Conservation (phyloP, 768 basidiomycete genomes). For the Termitomyces titanicus region DNA sequence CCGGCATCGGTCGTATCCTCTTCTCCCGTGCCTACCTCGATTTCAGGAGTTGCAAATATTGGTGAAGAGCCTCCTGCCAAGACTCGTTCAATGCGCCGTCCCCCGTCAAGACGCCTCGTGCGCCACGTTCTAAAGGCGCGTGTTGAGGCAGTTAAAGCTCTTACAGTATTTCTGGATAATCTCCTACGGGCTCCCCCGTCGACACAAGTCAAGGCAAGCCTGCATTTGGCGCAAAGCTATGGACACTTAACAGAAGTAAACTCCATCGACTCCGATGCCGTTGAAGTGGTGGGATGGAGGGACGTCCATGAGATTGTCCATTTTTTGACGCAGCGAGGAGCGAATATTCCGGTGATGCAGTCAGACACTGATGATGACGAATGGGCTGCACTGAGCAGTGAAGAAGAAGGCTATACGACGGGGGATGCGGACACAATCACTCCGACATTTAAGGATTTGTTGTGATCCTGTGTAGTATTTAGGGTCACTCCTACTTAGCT, state of each 20-base stretch:
- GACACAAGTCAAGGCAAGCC: constrained; percentile 41
- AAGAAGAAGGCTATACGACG: constrained; percentile 41
- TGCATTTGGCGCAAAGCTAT: constrained; percentile 44
- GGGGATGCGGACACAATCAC: constrained; percentile 22
- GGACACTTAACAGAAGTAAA: constrained; percentile 43
- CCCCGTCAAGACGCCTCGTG: constrained; percentile 80
- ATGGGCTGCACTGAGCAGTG: constrained; percentile 71
- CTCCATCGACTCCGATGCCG: constrained; percentile 19
- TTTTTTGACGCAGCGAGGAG: constrained; percentile 70
- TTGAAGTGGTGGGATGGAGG: constrained; percentile 50
- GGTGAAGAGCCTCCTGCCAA: constrained; percentile 40
- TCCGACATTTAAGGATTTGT: constrained; percentile 3
- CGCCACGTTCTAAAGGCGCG: constrained; percentile 87
- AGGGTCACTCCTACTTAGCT: background rate
- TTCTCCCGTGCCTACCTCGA: constrained; percentile 12
- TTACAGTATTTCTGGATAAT: constrained; percentile 69
- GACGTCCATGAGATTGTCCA: constrained; percentile 66
- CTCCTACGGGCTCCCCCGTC: constrained; percentile 39
- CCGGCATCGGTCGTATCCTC: constrained; percentile 17
- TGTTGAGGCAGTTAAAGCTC: constrained; percentile 74
- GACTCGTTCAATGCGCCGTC: constrained; percentile 36
- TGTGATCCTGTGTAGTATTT: background rate
- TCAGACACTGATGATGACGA: constrained; percentile 50
- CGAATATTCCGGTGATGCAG: constrained; percentile 55
- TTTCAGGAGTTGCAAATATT: constrained; percentile 11